These are phyloP conservation scores for Corylus americana DNA, from an alignment of 306 rosid genomes.

Conservation along the genomic window DNA sequence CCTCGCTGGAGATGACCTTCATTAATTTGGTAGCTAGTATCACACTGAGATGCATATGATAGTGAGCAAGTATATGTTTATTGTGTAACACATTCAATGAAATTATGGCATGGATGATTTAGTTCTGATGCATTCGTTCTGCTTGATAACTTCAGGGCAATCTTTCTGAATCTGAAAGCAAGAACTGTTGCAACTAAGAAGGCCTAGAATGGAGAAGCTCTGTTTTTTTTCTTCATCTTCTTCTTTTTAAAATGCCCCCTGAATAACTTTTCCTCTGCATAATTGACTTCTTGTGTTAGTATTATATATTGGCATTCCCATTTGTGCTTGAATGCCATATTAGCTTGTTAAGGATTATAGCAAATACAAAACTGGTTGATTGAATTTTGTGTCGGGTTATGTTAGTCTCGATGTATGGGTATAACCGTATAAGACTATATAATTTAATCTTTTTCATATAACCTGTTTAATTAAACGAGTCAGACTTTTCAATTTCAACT, in stretches of 20 bases:
- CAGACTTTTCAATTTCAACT: no score
- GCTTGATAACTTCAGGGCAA: constrained; percentile 60
- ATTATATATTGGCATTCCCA: background rate
- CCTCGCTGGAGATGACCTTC: background rate
- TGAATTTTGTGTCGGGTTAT: background rate
- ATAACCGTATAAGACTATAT: no score
- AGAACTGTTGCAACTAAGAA: constrained; percentile 64
- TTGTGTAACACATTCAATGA: background rate
- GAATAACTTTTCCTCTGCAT: background rate
- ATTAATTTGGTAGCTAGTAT: constrained; percentile 6
- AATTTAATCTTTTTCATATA: no score
- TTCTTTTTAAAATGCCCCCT: background rate
- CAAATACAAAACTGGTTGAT: background rate
- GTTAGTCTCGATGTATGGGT: no score
- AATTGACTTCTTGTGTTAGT: background rate
- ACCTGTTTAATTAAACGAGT: no score
- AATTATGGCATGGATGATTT: background rate
- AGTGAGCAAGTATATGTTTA: background rate
- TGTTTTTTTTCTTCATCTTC: background rate
- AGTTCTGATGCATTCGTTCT: constrained; percentile 21
- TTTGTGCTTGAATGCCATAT: background rate
- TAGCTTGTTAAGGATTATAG: background rate
- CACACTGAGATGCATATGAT: background rate
- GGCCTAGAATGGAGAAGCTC: constrained; percentile 35
- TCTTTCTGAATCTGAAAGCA: constrained; percentile 90